Evolutionary conservation across 306 rosid species (phyloP).

Genomic region (Malus fusca): DNA sequence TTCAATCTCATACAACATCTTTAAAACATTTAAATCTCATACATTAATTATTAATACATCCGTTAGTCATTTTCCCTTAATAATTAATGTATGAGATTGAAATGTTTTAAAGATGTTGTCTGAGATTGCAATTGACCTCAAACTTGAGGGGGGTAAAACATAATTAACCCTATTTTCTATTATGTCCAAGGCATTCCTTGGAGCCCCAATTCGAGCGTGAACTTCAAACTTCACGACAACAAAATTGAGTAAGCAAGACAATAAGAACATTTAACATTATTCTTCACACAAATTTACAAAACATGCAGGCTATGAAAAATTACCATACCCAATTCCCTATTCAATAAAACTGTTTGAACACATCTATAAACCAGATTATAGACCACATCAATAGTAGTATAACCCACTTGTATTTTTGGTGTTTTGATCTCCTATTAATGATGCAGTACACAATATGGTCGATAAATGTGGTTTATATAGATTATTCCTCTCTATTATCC

Average conservation of each 20-base stretch:
- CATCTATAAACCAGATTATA: neutral
- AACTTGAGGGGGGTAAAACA: too few relatives aligned
- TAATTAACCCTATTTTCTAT: too few relatives aligned
- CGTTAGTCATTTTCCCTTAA: too few relatives aligned
- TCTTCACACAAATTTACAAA: slow-evolving; percentile 60
- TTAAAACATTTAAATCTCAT: too few relatives aligned
- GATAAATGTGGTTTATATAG: neutral
- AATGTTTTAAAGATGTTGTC: too few relatives aligned
- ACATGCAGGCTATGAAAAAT: slow-evolving; percentile 11
- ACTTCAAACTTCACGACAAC: neutral
- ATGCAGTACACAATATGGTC: neutral
- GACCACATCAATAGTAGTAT: neutral
- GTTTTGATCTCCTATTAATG: neutral
- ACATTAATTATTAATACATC: too few relatives aligned
- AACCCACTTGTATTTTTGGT: neutral
- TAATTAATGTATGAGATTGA: too few relatives aligned
- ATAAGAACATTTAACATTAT: slow-evolving; percentile 6
- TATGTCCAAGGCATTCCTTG: too few relatives aligned
- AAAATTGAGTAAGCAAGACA: too few relatives aligned
- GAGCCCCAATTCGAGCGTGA: too few relatives aligned
- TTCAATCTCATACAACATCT: too few relatives aligned
- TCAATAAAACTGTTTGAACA: neutral
- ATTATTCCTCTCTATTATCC: neutral
- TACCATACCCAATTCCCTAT: slow-evolving; percentile 10
- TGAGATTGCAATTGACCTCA: too few relatives aligned